Base-by-base conservation (phyloP, 441 rosid species). In the Eruca vesicaria region DNA sequence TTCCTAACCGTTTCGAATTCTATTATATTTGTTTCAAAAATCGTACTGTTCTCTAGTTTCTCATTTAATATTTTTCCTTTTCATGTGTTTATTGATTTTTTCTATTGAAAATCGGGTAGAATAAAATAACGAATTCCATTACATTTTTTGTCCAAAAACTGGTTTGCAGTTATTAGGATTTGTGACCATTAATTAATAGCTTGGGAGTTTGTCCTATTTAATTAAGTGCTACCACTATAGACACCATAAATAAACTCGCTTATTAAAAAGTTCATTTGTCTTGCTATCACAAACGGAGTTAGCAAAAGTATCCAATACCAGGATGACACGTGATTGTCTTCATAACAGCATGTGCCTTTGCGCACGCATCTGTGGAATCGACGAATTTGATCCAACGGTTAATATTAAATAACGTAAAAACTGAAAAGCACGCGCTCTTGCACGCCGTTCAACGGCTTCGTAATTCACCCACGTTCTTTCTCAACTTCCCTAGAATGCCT, bases 371-470 rank as follows among this genome's bases (percentile, higher is more conserved):
- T 78, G 71, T 62, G 83, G 87, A n/a, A 86, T 80, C 75, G 66
- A 76, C 73, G 69, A 65, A 61, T 55, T 18, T 18, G 63, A 88
- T 84, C 86, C 61, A 55, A 85, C 88, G 90, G 90, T 32, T 9
- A 0, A 45, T 33, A 68, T 63, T 52, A 6, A 19, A 70, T 19
- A 76, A 82, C 79, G 77, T 85, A 48, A 70, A 78, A 79, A 86
- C 82, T 88, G 87, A 83, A 86, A 57, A 84, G 84, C 88, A 82
- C 86, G 91, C 90, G 80, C 36, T 26, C 29, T 23, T 32, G 82
- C 87, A 77, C 88, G 60, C 62, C 45, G 60, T 83, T 79, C 84
- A 72, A 78, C 63, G 71, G 68, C 86, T 83, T 86, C 79, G 91
- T 83, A 82, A 84, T 81, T 78, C 78, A 52, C 71, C 62, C 79